phyloP scores from a whole-genome alignment of 805 yeast genomes.

The Hemisphaericaspora nanyangensis region DNA sequence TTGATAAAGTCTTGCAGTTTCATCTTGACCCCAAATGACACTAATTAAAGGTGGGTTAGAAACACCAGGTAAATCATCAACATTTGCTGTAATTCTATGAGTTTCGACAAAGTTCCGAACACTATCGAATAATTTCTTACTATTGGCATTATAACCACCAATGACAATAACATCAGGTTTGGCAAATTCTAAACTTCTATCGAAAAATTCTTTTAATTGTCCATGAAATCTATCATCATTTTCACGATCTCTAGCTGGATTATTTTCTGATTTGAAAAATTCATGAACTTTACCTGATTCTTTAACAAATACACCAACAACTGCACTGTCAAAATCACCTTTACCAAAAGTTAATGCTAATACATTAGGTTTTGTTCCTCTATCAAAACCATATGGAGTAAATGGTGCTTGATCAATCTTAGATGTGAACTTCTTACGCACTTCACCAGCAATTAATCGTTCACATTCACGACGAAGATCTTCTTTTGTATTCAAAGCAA shows the following conservation, averaged over 20 bases:
- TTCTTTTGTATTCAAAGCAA: conserved; percentile 77
- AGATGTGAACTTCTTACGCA: conserved; percentile 64
- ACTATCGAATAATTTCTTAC: conserved; percentile 57
- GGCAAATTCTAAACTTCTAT: conserved; percentile 47
- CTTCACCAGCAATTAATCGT: conserved; percentile 59
- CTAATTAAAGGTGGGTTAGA: conserved; percentile 53
- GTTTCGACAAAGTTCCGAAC: conserved; percentile 53
- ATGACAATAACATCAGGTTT: conserved; percentile 87
- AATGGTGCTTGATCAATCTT: conserved; percentile 92
- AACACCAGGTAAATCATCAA: conserved; percentile 36
- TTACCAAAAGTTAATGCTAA: conserved; percentile 81
- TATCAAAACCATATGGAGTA: conserved; percentile 71
- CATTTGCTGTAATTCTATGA: conserved; percentile 50
- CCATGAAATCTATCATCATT: conserved; percentile 46
- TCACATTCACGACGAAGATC: conserved; percentile 75
- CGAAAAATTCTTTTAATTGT: conserved; percentile 64
- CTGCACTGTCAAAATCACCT: conserved; percentile 82
- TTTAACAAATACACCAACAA: conserved; percentile 73
- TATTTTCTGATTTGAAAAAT: conserved; percentile 71
- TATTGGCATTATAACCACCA: conserved; percentile 78
- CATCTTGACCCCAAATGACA: conserved; percentile 84
- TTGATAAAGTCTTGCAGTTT: conserved; percentile 86
- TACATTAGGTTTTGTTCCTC: conserved; percentile 83
- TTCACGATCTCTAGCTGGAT: conserved; percentile 50
- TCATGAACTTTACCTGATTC: conserved; percentile 79